Conservation (phyloP, 139 green algal species). For the Micromonas pusilla region DNA sequence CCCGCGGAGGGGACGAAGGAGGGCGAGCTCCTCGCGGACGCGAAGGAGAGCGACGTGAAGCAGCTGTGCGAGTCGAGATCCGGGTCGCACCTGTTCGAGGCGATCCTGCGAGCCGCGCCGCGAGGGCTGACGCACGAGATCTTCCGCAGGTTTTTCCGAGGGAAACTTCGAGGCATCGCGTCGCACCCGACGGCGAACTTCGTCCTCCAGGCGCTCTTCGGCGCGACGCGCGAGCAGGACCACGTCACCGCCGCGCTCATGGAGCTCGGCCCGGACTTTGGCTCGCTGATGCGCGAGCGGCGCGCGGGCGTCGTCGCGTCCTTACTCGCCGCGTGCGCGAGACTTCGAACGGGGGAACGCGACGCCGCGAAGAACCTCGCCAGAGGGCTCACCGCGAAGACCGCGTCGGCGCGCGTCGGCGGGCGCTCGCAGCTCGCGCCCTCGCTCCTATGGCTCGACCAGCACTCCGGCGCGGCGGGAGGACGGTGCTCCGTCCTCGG, state of each 20-base stretch:
- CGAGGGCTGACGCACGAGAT: background rate
- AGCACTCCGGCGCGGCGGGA: background rate
- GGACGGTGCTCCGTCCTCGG: constrained; percentile 12
- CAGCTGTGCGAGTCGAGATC: background rate
- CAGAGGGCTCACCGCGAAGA: constrained; percentile 11
- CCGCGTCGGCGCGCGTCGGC: background rate
- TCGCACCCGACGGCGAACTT: constrained; percentile 16
- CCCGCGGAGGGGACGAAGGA: constrained; percentile 5
- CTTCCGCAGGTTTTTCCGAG: constrained; percentile 17
- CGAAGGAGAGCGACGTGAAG: background rate
- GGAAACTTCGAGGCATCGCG: background rate
- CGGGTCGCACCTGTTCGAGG: constrained; percentile 12
- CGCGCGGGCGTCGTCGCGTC: constrained; percentile 12
- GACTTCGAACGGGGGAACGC: background rate
- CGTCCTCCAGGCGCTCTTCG: constrained; percentile 18
- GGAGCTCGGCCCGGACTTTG: constrained; percentile 7
- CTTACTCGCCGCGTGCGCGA: constrained; percentile 1
- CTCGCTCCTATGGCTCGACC: constrained; percentile 3
- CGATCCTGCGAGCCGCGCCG: constrained; percentile 2
- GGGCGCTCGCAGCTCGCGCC: constrained; percentile 20
- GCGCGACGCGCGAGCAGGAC: background rate
- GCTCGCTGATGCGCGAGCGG: background rate
- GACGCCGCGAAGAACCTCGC: constrained; percentile 7
- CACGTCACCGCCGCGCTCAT: background rate
- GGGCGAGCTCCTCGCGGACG: constrained; percentile 15